A percentile compares a stretch with the other conserved stretches of the same genome.
Evolutionary conservation across 2,329 filamentous ascomycete species (phyloP).

Genomic region (Exophiala sp.): DNA sequence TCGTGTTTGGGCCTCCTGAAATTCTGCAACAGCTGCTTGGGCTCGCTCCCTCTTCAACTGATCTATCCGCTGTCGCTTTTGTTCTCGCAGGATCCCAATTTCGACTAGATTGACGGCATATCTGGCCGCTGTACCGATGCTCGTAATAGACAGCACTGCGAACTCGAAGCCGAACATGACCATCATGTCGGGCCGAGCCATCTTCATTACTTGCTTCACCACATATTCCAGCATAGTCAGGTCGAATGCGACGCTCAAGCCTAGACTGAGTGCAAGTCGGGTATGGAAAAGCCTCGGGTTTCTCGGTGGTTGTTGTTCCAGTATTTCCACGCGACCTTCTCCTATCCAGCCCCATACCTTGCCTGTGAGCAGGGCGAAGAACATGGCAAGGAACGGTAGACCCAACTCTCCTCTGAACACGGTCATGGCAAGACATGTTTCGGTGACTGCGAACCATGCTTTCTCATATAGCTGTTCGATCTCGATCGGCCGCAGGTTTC

Average conservation of each 20-base stretch:
- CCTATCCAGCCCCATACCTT: constrained; percentile 99
- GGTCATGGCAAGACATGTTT: constrained; percentile 96
- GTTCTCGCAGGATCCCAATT: constrained; percentile 67
- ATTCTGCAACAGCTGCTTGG: constrained; percentile 20
- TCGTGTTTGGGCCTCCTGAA: constrained; percentile 13
- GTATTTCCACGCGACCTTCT: constrained; percentile 85
- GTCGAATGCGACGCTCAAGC: constrained; percentile 77
- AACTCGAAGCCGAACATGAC: constrained; percentile 99
- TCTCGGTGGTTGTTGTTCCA: constrained; percentile 90
- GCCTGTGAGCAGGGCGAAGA: constrained; percentile 82
- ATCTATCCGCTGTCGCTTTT: constrained; percentile 66
- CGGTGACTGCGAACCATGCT: constrained; percentile 96
- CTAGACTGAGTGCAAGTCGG: constrained; percentile 72
- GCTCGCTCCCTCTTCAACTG: constrained; percentile 61
- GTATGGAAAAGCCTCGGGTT: constrained; percentile 86
- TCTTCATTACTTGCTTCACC: constrained; percentile 75
- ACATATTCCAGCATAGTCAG: constrained; percentile 76
- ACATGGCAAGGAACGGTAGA: constrained; percentile 94
- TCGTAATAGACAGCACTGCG: constrained; percentile 76
- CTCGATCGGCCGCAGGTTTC: constrained; percentile 85
- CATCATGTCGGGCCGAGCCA: constrained; percentile 97
- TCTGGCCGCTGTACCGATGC: constrained; percentile 71
- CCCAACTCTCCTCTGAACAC: constrained; percentile 95
- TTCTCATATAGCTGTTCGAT: constrained; percentile 96
- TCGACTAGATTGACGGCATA: constrained; percentile 79